These are phyloP conservation scores for Fraxinus albicans DNA, from an alignment of 305 asterid genomes.

Conservation along the genomic window DNA sequence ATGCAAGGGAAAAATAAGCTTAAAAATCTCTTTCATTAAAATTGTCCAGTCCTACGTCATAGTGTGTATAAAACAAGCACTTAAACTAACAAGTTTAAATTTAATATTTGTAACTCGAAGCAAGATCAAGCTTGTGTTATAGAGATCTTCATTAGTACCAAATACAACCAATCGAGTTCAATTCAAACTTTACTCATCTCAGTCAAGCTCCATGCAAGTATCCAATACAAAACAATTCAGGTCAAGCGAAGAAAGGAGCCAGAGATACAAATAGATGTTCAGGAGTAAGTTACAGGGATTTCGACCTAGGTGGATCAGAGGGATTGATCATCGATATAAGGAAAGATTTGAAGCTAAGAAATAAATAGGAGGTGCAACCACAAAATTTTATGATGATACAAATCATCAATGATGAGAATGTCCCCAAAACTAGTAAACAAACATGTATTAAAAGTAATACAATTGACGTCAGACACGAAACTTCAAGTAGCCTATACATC, in stretches of 20 bases:
- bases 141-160: not conserved
- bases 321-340: not conserved
- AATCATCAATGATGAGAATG: constrained; percentile 28
- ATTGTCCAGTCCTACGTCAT: not conserved
- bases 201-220: not conserved
- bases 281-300: not conserved
- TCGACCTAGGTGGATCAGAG: not conserved
- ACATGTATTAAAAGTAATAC: constrained; percentile 25
- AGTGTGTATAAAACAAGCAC: not conserved
- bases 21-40: not conserved
- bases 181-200: not conserved
- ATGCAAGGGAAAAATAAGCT: not conserved
- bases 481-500: constrained; percentile 54
- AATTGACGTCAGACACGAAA: constrained; percentile 16
- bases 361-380: not conserved
- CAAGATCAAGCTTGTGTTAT: not conserved
- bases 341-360: not conserved
- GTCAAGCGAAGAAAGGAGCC: not conserved
- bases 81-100: not conserved
- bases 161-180: not conserved
- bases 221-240: not conserved
- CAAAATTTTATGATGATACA: constrained; percentile 27
- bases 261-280: not conserved
- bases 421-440: constrained; percentile 14
- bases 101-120: not conserved